Base-by-base conservation (phyloP, 83 land plant genomes). In the Isoetes engelmannii region DNA sequence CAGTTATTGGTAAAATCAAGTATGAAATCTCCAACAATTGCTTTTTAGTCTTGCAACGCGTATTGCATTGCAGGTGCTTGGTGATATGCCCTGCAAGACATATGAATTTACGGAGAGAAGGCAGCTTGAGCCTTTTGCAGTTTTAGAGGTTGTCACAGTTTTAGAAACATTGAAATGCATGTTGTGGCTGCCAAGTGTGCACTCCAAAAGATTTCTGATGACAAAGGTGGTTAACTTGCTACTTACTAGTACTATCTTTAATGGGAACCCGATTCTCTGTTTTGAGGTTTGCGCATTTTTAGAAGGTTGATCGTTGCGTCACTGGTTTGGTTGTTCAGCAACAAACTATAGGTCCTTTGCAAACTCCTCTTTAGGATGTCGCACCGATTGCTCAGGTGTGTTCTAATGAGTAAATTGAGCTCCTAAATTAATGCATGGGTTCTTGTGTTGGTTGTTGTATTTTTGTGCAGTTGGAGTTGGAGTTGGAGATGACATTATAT, bases 301-400 rank as follows among this genome's bases (percentile, higher is more conserved):
- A 9, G 28, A 69, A 82, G 82, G 97, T 92, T 64, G 97, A 92
- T 75, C 79, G 95, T 62, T 92, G 97, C 79, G 97, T 92, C 3
- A 89, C 95, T 47, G 97, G 95, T 20, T 86, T 92, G 49, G 95
- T 92, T 42, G 97, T 91, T 47, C 97, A 92, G 65, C 97, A 89
- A 75, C 97, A 92, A 70, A 89, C 97, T 19, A 91, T 89, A 44
- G 95, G 94, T 13, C 89, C 97, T 51, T 75, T 93, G 68, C 98
- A 93, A 70, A 81, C 87, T 42, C 81, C 98, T 13, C 92, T 93
- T 74, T 62, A 92, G 43, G 90, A 93, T 83, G 98, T 93, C 56
- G 98, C 98, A 20, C 89, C 89, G 12, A 86, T 87, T 68, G 89
- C 90, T 66, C 98, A 82, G 84, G 84, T 81, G 45, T 28, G 37